phyloP scores from a whole-genome alignment of 176 grass and related monocot genomes.

The Saccharum officinarum region DNA sequence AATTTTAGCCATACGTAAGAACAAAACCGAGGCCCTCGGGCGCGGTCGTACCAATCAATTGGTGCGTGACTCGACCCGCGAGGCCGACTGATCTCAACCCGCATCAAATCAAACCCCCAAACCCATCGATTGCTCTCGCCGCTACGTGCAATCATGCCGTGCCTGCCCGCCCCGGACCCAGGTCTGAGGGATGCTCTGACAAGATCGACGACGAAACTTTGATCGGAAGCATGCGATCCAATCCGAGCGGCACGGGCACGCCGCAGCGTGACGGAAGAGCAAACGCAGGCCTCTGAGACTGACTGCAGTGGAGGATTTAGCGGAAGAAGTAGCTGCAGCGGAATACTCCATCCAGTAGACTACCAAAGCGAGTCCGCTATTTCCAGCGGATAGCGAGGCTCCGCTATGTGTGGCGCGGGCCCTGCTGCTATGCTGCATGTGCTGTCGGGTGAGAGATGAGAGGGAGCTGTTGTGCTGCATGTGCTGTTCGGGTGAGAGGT shows the following conservation, averaged over 20 bases:
- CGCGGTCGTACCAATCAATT: slow-evolving; percentile 3
- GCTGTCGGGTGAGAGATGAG: too few species aligned
- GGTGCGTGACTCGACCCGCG: slow-evolving; percentile 24
- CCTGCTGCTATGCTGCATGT: too few species aligned
- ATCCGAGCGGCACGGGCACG: not conserved
- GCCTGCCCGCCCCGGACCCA: not conserved
- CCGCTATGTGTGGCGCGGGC: too few species aligned
- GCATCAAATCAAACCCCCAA: not conserved
- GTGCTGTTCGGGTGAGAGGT: too few species aligned
- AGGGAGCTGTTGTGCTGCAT: too few species aligned
- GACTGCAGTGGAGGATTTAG: too few species aligned
- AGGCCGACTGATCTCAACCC: not conserved
- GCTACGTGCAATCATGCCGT: slow-evolving; percentile 7
- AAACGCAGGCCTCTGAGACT: not conserved
- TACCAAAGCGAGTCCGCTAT: too few species aligned
- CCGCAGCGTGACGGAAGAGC: not conserved
- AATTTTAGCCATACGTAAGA: not conserved
- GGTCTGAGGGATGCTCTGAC: not conserved
- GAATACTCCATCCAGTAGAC: too few species aligned
- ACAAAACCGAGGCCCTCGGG: not conserved
- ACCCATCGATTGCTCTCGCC: slow-evolving; percentile 12
- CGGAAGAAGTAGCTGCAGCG: too few species aligned
- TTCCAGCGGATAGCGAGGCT: too few species aligned
- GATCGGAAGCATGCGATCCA: slow-evolving; percentile 23
- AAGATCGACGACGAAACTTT: slow-evolving; percentile 15